Base-by-base conservation (phyloP, 1,139 yeast genomes). In the Petasospora rhodanensis region DNA sequence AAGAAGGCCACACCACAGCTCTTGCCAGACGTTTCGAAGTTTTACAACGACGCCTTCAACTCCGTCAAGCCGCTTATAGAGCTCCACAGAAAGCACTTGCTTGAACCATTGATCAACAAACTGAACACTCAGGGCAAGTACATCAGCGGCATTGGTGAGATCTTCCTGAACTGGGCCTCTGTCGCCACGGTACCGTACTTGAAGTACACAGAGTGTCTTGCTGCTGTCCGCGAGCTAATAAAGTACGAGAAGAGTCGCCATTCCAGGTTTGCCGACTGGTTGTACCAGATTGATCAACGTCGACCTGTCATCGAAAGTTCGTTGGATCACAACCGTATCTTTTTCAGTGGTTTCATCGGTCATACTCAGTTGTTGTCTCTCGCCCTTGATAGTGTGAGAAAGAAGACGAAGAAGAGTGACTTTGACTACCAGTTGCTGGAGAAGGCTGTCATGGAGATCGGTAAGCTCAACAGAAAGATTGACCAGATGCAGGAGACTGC, bases 291-390 rank as follows among this genome's bases (percentile, higher is more conserved):
- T 15, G 72, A 72, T 37, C 70, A 71, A 38, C 62, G 67, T 5
- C 58, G 68, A 2, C 61, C 52, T 17, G 62, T 63, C 7, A 43
- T 54, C 6, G 42, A 55, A 7, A 58, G 73, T 1, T 62, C 52
- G 51, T 74, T 73, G 62, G 77, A 51, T 52, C 80, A 61, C 46
- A 83, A 60, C 54, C 68, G 73, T 31, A 66, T 82, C 28, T 80
- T 81, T 49, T 72, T 82, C 46, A 80, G 85, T 47, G 81, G 93
- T 0, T 82, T 84, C 43, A 77, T 82, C 42, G 82, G 86, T 5
- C 70, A 93, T 12, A 67, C 84, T 36, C 86, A 82, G 35, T 75
- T 80, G 30, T 66, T 84, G 36, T 81, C 86, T 1, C 63, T 85
- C 25, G 80, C 85, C 25, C 62, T 85, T 14, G 56, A 60, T 13